Base-by-base conservation (phyloP, 2,329 filamentous ascomycete species). In the Diplodia mutila region DNA sequence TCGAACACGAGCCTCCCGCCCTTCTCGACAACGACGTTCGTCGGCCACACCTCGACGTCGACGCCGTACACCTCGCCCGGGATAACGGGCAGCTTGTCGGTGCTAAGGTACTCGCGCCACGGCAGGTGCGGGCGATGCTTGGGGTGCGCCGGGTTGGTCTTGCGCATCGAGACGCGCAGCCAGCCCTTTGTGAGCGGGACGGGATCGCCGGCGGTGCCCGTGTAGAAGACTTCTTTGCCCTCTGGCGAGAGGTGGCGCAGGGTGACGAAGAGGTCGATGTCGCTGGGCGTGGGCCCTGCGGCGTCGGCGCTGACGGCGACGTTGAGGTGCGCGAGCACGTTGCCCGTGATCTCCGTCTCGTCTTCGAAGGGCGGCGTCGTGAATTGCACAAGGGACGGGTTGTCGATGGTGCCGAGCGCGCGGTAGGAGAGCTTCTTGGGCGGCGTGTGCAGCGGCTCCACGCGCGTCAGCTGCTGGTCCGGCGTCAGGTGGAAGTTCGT, bases 271-370 rank as follows among this genome's bases (percentile, higher is more conserved):
- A 90, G 48, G 70, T 90, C 87, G 34, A 90, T 89, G 65, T 90
- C 88, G 1, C 76, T 79, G 0, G 84, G 84, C 65, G 77, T 79
- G 1, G 76, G 72, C 1, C 77, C 74, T 1, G 76, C 77, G 2
- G 80, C 72, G 27, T 80, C 72, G 0, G 82, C 74, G 2, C 77
- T 81, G 42, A 82, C 78, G 0, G 89, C 90, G 0, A 91, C 85
- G 69, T 88, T 87, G 4, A 92, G 80, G 70, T 87, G 89, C 0
- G 88, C 88, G 0, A 86, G 81, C 32, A 91, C 80, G 72, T 91
- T 88, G 0, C 90, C 90, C 0, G 90, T 92, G 65, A 92, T 86
- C 73, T 92, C 90, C 0, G 85, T 90, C 72, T 91, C 88, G 7
- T 80, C 69, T n/a, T 84, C 81, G 67, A 91, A 90, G 0, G 86